A percentile compares a stretch with the other conserved stretches of the same genome.
These are phyloP conservation scores for Poronia punctata DNA, from an alignment of 495 filamentous ascomycete genomes.

Conservation along the genomic window DNA sequence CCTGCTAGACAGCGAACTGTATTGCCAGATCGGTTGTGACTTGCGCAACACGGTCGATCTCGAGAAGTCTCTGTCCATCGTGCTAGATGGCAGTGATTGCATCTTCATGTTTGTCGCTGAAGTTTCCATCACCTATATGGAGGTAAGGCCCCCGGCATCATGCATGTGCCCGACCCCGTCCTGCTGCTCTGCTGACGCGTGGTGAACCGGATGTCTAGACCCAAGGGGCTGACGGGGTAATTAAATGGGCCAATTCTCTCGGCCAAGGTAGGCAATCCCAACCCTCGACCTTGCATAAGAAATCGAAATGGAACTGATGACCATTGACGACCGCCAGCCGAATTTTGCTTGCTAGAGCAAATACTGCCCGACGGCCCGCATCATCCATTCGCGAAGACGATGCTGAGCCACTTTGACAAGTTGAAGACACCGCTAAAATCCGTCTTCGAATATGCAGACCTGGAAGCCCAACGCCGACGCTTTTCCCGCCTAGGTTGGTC, in stretches of 20 bases:
- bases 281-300: too few relatives aligned
- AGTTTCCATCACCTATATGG: constrained; percentile 90
- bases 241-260: constrained; percentile 60
- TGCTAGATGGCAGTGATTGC: constrained; percentile 49
- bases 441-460: constrained; percentile 60
- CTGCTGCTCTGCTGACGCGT: too few relatives aligned
- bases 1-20: constrained; percentile 57
- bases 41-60: constrained; percentile 57
- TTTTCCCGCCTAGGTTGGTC: constrained; percentile 63
- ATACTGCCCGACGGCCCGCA: constrained; percentile 66
- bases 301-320: constrained; percentile 16
- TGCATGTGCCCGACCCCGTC: too few relatives aligned
- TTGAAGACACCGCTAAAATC: constrained; percentile 68
- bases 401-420: constrained; percentile 80
- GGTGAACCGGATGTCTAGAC: too few relatives aligned
- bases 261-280: constrained; percentile 48
- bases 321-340: constrained; percentile 30
- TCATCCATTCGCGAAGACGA: constrained; percentile 82
- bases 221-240: constrained; percentile 62
- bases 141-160: constrained; percentile 20
- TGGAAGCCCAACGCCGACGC: constrained; percentile 55
- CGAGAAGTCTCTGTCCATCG: constrained; percentile 44
- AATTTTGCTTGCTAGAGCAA: constrained; percentile 87
- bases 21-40: constrained; percentile 78
- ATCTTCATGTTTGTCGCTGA: constrained; percentile 76